A percentile compares a stretch with the other conserved stretches of the same genome.
These are phyloP conservation scores for Acanthamoeba sp. DNA, from an alignment of 208 protist genomes.

Conservation along the genomic window DNA sequence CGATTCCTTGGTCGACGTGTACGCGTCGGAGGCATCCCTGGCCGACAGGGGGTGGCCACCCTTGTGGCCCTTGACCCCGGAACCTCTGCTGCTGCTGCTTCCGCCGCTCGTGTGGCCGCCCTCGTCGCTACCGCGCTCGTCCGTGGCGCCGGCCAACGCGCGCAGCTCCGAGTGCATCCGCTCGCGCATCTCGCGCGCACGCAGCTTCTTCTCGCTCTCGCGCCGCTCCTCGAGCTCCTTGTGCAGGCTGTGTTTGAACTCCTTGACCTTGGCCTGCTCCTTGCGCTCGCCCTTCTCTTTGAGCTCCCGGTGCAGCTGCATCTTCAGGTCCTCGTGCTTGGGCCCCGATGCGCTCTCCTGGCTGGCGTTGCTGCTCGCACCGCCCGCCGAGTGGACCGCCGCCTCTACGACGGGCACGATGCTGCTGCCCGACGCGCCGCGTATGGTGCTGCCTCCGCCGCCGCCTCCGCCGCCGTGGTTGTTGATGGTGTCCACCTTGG, in stretches of 20 bases:
- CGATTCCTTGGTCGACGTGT: not conserved
- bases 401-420: too few species aligned
- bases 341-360: not conserved
- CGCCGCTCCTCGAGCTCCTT: not conserved
- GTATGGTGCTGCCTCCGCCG: not conserved
- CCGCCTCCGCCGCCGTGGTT: not conserved
- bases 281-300: constrained; percentile 19
- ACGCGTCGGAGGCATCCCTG: not conserved
- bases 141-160: not conserved
- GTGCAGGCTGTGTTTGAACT: not conserved
- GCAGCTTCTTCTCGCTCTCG: constrained; percentile 6
- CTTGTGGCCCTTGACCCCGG: not conserved
- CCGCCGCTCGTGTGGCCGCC: not conserved
- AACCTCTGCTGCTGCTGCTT: not conserved
- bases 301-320: constrained; percentile 4
- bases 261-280: not conserved
- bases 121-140: not conserved
- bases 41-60: not conserved
- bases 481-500: not conserved
- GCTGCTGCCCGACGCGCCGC: not conserved
- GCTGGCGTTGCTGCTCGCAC: not conserved
- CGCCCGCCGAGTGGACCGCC: too few species aligned
- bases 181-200: not conserved
- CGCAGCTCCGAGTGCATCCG: not conserved
- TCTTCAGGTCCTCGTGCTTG: not conserved